Percentiles rank a stretch among this genome's conserved stretches.
These are phyloP conservation scores for Pisolithus thermaeus DNA, from an alignment of 1,284 basidiomycete species.

Conservation along the genomic window DNA sequence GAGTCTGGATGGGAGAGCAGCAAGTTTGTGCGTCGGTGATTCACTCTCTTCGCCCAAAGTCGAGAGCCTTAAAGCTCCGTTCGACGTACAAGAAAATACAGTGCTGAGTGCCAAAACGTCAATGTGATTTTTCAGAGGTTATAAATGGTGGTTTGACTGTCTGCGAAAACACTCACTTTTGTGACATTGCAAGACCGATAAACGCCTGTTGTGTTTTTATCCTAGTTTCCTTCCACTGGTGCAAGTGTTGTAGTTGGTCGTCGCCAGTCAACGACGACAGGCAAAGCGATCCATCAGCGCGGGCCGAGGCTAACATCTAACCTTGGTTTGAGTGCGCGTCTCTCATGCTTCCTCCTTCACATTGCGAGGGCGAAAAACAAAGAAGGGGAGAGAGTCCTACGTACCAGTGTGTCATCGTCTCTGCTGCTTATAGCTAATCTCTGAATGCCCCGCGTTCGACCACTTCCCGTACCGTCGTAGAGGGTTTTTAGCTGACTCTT, in stretches of 20 bases:
- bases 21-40: slow-evolving; percentile 20
- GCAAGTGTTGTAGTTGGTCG: slow-evolving; percentile 32
- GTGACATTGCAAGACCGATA: slow-evolving; percentile 49
- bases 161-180: slow-evolving; percentile 24
- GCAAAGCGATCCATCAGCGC: slow-evolving; percentile 49
- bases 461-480: slow-evolving; percentile 28
- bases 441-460: slow-evolving; percentile 25
- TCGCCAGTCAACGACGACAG: slow-evolving; percentile 39
- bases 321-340: slow-evolving; percentile 30
- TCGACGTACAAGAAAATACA: slow-evolving; percentile 64
- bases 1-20: slow-evolving; percentile 57
- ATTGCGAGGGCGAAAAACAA: neutral
- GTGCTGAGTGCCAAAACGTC: slow-evolving; percentile 9
- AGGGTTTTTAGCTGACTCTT: slow-evolving; percentile 32
- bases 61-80: slow-evolving; percentile 58
- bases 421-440: slow-evolving; percentile 36
- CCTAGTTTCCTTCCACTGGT: slow-evolving; percentile 60
- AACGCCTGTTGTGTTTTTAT: slow-evolving; percentile 48
- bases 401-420: slow-evolving; percentile 32
- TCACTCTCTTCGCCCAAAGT: slow-evolving; percentile 26
- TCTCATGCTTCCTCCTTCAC: slow-evolving; percentile 10
- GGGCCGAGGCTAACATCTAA: slow-evolving; percentile 56
- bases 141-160: no score
- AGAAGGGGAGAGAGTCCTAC: slow-evolving; percentile 10
- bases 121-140: neutral